Evolutionary conservation across 345 rosid genomes (phyloP), one percentile per base, ranked within the genome.

Genomic region (Geranium rotundifolium): DNA sequence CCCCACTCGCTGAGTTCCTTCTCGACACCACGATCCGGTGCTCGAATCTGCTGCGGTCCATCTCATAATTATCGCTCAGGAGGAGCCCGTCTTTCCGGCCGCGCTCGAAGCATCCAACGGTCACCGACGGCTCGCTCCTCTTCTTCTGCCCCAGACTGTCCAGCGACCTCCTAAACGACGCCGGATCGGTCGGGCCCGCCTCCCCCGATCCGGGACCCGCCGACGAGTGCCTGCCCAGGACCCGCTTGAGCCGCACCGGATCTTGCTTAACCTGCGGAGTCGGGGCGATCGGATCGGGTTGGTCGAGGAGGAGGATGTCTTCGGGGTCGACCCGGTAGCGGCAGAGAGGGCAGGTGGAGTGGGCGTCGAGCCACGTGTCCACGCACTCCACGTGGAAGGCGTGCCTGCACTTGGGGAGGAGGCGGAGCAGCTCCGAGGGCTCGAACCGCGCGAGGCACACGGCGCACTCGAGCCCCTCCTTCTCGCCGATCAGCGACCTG

Each of bases 281-380:
- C 49, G 18, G 57, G 17, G 20, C 87, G 70, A 54, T 77, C 70
- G 1, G 17, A 55, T 13, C 16, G 10, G 16, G 58, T 56, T 59
- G 46, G 30, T 58, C 16, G 30, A 81, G 67, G 64, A 90, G 65
- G 52, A 89, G 87, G 37, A 91, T 70, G 64, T 91, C 96, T 75
- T 91, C 98, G 4, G 95, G 95, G 75, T 91, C 87, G 61, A 91
- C 96, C 46, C 92, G 85, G 81, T 76, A 80, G 29, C 98, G 88
- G 66, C 98, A 91, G 29, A 91, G 95, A 41, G 98, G 98, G 63
- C 98, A 91, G 15, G 96, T 89, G 29, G 96, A 91, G 59, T 89
- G 98, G 1, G 85, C 90, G 64, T 91, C 98, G 14, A 91, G 96
- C 98, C 98, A 91, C 27, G 95, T 89, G 67, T 89, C 98, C n/a